These are phyloP conservation scores for Dichomitus squalens DNA, from an alignment of 1,284 basidiomycete genomes.

Conservation along the genomic window DNA sequence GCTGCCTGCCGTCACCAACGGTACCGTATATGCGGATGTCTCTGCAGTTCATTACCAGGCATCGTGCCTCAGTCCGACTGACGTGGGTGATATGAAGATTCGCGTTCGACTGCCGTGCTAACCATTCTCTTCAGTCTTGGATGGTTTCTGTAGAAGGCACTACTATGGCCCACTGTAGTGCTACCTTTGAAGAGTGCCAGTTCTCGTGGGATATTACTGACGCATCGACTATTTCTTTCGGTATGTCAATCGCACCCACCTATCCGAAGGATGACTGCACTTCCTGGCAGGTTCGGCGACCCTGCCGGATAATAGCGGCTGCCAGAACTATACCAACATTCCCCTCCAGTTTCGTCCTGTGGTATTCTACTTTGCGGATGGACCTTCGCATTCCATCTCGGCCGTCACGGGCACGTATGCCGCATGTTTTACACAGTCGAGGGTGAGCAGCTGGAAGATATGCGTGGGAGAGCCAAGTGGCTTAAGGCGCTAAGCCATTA, in stretches of 20 bases:
- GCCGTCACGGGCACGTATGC: no score
- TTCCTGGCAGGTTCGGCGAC: neutral
- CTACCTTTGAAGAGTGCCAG: conserved; percentile 41
- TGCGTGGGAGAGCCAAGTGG: no score
- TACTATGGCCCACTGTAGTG: conserved; percentile 41
- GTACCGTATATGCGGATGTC: conserved; percentile 47
- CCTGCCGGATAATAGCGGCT: conserved; percentile 7
- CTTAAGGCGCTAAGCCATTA: no score
- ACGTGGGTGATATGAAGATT: conserved; percentile 18
- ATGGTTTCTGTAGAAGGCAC: conserved; percentile 33
- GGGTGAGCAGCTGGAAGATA: no score
- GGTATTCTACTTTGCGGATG: conserved; percentile 55
- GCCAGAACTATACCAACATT: conserved; percentile 10
- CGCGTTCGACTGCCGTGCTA: neutral
- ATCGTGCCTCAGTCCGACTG: conserved; percentile 40
- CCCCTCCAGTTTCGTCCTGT: conserved; percentile 46
- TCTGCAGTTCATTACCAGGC: conserved; percentile 48
- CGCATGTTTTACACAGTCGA: no score
- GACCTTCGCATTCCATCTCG: conserved; percentile 38
- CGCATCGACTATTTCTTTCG: conserved; percentile 42
- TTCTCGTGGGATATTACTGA: conserved; percentile 43
- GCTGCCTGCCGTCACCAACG: conserved; percentile 33
- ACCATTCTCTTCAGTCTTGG: neutral
- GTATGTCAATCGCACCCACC: conserved; percentile 18
- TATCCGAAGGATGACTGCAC: neutral